Conservation (phyloP, 495 filamentous ascomycete species). For the Clavariopsis aquatica region DNA sequence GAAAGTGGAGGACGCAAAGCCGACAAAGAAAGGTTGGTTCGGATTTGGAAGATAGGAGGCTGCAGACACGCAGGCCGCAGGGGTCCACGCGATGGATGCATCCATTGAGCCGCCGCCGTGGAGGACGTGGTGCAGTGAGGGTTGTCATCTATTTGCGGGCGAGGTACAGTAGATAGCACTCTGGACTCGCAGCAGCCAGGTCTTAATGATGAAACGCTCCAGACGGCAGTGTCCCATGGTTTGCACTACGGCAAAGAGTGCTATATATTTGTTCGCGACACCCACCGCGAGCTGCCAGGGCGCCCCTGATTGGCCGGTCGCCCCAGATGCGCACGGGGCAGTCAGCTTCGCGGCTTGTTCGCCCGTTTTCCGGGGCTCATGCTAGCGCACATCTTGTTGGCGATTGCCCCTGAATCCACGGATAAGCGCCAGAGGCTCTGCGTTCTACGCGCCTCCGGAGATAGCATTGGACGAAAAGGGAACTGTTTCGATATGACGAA, state of each 20-base stretch:
- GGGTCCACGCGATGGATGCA: not conserved
- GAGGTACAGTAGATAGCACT: conserved; percentile 5
- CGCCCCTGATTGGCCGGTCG: conserved; percentile 11
- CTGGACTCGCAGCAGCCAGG: conserved; percentile 2
- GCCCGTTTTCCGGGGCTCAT: conserved; percentile 7
- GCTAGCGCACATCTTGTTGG: conserved; percentile 15
- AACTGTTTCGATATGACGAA: conserved; percentile 17
- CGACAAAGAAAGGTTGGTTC: conserved; percentile 82
- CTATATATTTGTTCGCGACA: conserved; percentile 5
- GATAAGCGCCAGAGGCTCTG: conserved; percentile 26
- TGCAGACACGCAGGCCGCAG: conserved; percentile 1
- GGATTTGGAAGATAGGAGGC: conserved; percentile 70
- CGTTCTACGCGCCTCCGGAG: conserved; percentile 26
- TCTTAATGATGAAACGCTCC: conserved; percentile 5
- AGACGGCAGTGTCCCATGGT: not conserved
- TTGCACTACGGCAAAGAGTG: not conserved
- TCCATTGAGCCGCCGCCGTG: conserved; percentile 15
- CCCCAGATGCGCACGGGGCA: conserved; percentile 5
- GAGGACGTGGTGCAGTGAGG: not conserved
- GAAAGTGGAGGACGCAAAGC: conserved; percentile 53
- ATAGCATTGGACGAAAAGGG: conserved; percentile 36
- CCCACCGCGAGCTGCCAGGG: not conserved
- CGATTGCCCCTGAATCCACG: conserved; percentile 31
- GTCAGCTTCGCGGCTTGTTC: conserved; percentile 14
- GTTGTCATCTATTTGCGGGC: not conserved